Evolutionary conservation across 1,139 yeast species (phyloP).

Genomic region (Martiniozyma asiatica): DNA sequence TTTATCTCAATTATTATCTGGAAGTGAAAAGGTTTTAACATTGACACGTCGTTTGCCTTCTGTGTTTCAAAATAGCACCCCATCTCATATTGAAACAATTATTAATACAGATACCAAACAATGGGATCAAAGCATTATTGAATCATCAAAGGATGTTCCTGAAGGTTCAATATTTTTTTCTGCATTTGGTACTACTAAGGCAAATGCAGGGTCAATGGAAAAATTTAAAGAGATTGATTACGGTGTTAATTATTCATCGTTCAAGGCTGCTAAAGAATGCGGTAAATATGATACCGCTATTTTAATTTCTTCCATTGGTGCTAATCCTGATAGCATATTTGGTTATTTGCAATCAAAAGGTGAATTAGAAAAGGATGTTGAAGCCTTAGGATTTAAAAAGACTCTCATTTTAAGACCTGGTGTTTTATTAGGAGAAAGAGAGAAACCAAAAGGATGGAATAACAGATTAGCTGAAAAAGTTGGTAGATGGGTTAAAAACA

Average conservation of each 20-base stretch:
- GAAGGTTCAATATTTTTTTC: conserved; percentile 33
- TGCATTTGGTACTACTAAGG: conserved; percentile 67
- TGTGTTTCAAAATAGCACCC: conserved; percentile 2
- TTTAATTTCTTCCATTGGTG: conserved; percentile 50
- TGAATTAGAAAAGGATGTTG: conserved; percentile 46
- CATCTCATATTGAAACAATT: conserved; percentile 9
- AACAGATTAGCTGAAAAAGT: conserved; percentile 21
- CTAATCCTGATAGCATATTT: conserved; percentile 39
- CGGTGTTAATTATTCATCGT: conserved; percentile 52
- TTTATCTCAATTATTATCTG: conserved; percentile 8
- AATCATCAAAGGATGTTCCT: conserved; percentile 9
- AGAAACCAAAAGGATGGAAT: conserved; percentile 28
- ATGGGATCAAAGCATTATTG: conserved; percentile 16
- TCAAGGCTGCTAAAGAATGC: conserved; percentile 55
- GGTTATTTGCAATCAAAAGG: conserved; percentile 55
- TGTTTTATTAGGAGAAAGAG: conserved; percentile 47
- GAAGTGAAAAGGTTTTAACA: conserved; percentile 11
- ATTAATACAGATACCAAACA: conserved; percentile 12
- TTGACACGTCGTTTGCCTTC: conserved; percentile 16
- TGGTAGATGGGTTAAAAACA: conserved; percentile 26
- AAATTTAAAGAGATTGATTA: conserved; percentile 58
- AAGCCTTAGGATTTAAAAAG: conserved; percentile 47
- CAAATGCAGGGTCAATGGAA: conserved; percentile 56
- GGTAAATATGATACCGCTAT: conserved; percentile 52
- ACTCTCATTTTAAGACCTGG: conserved; percentile 69